Conservation (phyloP, 75 land plant species). For the Pinus albicaulis region DNA sequence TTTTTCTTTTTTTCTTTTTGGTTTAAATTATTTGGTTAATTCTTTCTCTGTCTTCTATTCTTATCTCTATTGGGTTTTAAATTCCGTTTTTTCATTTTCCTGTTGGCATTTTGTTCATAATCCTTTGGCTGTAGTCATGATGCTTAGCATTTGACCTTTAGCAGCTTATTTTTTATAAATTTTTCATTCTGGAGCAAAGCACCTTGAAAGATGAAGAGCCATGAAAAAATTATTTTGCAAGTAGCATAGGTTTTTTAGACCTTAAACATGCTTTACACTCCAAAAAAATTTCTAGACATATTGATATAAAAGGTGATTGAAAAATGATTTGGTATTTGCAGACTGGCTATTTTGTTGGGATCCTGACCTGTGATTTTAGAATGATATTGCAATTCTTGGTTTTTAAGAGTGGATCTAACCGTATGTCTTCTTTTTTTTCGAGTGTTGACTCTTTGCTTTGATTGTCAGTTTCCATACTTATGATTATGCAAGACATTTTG, state of each 20-base stretch:
- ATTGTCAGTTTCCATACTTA: conserved; percentile 90
- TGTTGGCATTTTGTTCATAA: not conserved
- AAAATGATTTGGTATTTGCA: too few species aligned
- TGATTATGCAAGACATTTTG: conserved; percentile 99
- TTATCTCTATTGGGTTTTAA: too few species aligned
- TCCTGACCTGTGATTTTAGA: not conserved
- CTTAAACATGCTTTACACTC: not conserved
- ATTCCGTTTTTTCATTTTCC: too few species aligned
- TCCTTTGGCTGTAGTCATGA: not conserved
- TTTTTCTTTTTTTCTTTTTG: too few species aligned
- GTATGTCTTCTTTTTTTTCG: not conserved
- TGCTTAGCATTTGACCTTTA: not conserved
- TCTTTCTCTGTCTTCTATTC: too few species aligned
- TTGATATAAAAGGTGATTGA: not conserved
- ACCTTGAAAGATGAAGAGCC: not conserved
- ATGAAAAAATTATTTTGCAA: not conserved
- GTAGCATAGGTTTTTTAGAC: not conserved
- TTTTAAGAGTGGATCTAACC: not conserved
- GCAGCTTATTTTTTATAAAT: not conserved
- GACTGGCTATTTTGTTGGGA: not conserved
- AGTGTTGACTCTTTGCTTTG: not conserved
- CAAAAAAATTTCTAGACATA: not conserved
- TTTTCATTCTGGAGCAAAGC: not conserved
- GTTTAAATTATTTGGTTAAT: too few species aligned
- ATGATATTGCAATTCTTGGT: not conserved